A percentile compares a stretch with the other conserved stretches of the same genome.
Evolutionary conservation across 2,329 filamentous ascomycete species (phyloP).

Genomic region (Apiospora pterosperma): DNA sequence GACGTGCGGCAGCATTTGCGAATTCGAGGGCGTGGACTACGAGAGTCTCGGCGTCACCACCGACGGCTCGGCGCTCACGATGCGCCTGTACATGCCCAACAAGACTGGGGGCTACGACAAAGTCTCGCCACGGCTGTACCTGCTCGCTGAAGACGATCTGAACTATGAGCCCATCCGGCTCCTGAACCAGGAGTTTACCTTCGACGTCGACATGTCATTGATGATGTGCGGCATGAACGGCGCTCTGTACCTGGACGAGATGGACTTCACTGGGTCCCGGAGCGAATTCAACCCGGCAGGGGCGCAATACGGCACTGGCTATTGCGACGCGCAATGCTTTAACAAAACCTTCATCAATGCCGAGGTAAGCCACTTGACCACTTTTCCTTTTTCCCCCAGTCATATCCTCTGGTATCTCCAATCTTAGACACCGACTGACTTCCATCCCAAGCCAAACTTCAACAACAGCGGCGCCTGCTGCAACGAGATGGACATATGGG

Average conservation of each 20-base stretch:
- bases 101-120: conserved; percentile 40
- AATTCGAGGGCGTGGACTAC: conserved; percentile 41
- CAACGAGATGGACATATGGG: conserved; percentile 61
- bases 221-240: conserved; percentile 65
- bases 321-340: conserved; percentile 50
- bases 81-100: conserved; percentile 40
- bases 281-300: conserved; percentile 41
- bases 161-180: conserved; percentile 57
- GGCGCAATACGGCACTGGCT: conserved; percentile 51
- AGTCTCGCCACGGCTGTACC: conserved; percentile 48
- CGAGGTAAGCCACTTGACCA: conserved; percentile 14
- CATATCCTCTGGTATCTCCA: too few species aligned
- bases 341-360: conserved; percentile 53
- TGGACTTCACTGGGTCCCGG: conserved; percentile 58
- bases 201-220: conserved; percentile 62
- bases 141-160: conserved; percentile 46
- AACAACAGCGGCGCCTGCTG: conserved; percentile 46
- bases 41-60: conserved; percentile 40
- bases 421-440: neutral
- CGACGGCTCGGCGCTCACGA: conserved; percentile 28
- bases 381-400: neutral
- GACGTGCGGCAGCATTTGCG: conserved; percentile 36
- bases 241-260: conserved; percentile 61
- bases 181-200: conserved; percentile 59
- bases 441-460: neutral